phyloP scores from a whole-genome alignment of 1,284 basidiomycete species.

The Pseudozyma hubeiensis region DNA sequence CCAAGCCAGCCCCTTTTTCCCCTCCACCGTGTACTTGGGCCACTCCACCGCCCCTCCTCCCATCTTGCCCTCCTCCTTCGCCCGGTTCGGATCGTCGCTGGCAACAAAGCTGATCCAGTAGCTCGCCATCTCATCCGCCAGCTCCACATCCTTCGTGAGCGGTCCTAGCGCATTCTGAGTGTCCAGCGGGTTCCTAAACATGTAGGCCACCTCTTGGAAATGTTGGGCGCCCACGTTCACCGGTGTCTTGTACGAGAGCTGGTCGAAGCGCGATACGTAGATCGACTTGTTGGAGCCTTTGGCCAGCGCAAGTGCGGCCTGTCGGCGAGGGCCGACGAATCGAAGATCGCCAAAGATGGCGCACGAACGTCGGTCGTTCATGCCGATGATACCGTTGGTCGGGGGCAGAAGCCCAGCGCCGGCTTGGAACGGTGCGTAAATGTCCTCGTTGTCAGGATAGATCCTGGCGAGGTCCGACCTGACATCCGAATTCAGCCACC shows the following conservation, averaged over 20 bases:
- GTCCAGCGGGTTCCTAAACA: constrained; percentile 52
- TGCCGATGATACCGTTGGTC: constrained; percentile 6
- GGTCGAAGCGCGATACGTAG: constrained; percentile 55
- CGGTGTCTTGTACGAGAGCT: constrained; percentile 39
- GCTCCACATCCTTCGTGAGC: constrained; percentile 30
- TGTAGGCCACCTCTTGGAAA: constrained; percentile 54
- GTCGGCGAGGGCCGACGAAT: constrained; percentile 24
- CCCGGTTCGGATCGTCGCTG: constrained; percentile 49
- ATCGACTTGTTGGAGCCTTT: constrained; percentile 14
- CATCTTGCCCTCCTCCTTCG: constrained; percentile 5
- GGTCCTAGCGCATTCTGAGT: constrained; percentile 54
- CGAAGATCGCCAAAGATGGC: constrained; percentile 35
- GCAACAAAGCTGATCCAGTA: constrained; percentile 59
- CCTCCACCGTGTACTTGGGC: constrained; percentile 39
- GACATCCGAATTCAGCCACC: constrained; percentile 6
- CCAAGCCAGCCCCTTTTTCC: constrained; percentile 8
- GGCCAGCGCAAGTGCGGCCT: constrained; percentile 11
- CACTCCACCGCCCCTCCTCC: constrained; percentile 24
- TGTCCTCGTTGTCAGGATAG: constrained; percentile 45
- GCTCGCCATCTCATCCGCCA: constrained; percentile 52
- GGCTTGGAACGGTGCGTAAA: constrained; percentile 34
- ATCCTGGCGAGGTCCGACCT: background rate
- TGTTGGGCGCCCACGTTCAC: constrained; percentile 40
- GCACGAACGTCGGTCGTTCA: constrained; percentile 32
- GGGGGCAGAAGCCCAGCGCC: constrained; percentile 26